A percentile compares a stretch with the other conserved stretches of the same genome.
Conservation (phyloP, 2,329 filamentous ascomycete genomes). For the Botrytis tulipae region DNA sequence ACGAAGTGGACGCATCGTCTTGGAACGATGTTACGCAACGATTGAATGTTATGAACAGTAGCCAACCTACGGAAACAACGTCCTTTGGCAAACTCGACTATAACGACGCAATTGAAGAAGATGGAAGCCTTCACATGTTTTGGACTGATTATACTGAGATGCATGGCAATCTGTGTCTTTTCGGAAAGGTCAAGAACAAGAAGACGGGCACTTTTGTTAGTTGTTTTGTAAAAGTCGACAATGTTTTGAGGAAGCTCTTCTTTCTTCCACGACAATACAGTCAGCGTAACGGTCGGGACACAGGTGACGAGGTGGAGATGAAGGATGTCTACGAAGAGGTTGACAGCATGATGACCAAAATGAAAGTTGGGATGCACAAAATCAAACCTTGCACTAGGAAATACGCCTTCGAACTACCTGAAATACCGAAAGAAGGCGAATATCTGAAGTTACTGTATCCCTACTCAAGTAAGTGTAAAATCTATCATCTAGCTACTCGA, state of each 20-base stretch:
- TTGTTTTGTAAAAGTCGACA: constrained; percentile 95
- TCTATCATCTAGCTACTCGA: constrained; percentile 3
- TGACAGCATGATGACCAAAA: constrained; percentile 80
- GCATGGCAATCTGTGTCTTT: constrained; percentile 86
- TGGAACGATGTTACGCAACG: constrained; percentile 88
- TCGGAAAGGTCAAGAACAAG: constrained; percentile 94
- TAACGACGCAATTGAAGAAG: constrained; percentile 85
- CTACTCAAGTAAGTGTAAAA: constrained; percentile 64
- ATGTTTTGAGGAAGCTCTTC: constrained; percentile 86
- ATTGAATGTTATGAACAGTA: constrained; percentile 79
- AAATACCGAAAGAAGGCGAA: constrained; percentile 81
- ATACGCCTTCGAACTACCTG: constrained; percentile 90
- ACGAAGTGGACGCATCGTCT: constrained; percentile 71
- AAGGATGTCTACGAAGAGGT: constrained; percentile 88
- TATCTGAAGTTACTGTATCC: constrained; percentile 97
- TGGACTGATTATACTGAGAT: constrained; percentile 96
- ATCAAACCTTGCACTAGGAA: constrained; percentile 88
- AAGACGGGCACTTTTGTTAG: constrained; percentile 76
- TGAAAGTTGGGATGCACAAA: constrained; percentile 86
- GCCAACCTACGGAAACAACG: constrained; percentile 60
- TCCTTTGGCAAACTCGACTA: constrained; percentile 78
- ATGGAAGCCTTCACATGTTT: constrained; percentile 90
- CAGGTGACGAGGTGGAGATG: constrained; percentile 78
- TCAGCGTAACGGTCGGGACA: constrained; percentile 64
- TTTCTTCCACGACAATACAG: constrained; percentile 77